These are phyloP conservation scores for Trichoderma simmonsii DNA, from an alignment of 2,329 filamentous ascomycete genomes.

Conservation along the genomic window DNA sequence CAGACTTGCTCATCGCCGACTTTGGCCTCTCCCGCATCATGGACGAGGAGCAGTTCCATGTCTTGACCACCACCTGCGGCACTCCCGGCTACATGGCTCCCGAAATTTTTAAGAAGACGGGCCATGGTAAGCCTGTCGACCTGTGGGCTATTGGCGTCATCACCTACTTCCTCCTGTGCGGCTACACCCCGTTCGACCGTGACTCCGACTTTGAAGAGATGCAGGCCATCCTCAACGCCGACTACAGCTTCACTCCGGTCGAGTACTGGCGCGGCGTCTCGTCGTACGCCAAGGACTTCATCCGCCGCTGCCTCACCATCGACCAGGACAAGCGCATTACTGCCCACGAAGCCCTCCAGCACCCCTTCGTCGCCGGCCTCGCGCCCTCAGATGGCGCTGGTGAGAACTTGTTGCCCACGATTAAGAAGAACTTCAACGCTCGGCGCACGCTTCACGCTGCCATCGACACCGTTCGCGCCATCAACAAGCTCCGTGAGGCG, in stretches of 20 bases:
- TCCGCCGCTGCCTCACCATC: slow-evolving; percentile 85
- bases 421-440: slow-evolving; percentile 74
- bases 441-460: slow-evolving; percentile 65
- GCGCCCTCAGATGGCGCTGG: slow-evolving; percentile 46
- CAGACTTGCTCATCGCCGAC: slow-evolving; percentile 93
- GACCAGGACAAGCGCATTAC: slow-evolving; percentile 87
- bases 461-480: slow-evolving; percentile 68
- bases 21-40: slow-evolving; percentile 96
- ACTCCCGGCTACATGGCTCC: slow-evolving; percentile 99
- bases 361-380: slow-evolving; percentile 60
- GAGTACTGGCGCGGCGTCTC: slow-evolving; percentile 98
- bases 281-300: slow-evolving; percentile 82
- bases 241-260: slow-evolving; percentile 90
- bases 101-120: slow-evolving; percentile 98
- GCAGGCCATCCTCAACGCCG: slow-evolving; percentile 95
- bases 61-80: slow-evolving; percentile 94
- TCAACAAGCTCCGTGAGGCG: slow-evolving; percentile 67
- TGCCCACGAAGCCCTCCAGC: slow-evolving; percentile 71
- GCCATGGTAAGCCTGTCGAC: slow-evolving; percentile 96
- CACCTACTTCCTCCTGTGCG: slow-evolving; percentile 96
- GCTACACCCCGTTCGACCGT: slow-evolving; percentile 96
- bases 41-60: slow-evolving; percentile 98
- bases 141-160: slow-evolving; percentile 98
- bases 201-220: slow-evolving; percentile 98
- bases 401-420: slow-evolving; percentile 63